Evolutionary conservation across 768 basidiomycete species (phyloP).

Genomic region (Panus rudis): DNA sequence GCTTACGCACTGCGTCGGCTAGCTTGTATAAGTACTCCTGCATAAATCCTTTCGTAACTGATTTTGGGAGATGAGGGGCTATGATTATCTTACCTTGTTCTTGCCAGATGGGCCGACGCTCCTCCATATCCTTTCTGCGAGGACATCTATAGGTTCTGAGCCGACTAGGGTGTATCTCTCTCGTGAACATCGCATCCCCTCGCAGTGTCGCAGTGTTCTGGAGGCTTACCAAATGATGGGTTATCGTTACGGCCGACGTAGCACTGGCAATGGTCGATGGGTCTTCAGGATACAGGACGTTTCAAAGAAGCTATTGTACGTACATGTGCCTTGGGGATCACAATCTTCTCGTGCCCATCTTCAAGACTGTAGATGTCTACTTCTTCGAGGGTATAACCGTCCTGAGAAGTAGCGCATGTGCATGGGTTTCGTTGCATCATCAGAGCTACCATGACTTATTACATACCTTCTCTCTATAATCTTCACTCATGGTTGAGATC

Average conservation of each 20-base stretch:
- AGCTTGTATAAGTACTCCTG: constrained; percentile 88
- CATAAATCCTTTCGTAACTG: background rate
- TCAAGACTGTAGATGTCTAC: constrained; percentile 64
- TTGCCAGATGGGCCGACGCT: constrained; percentile 82
- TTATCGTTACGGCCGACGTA: constrained; percentile 87
- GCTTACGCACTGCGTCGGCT: constrained; percentile 59
- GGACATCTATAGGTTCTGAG: constrained; percentile 63
- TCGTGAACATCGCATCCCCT: background rate
- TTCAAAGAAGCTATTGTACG: constrained; percentile 16
- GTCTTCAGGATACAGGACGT: background rate
- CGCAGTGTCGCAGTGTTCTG: background rate
- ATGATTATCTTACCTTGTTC: constrained; percentile 59
- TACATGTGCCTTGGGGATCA: constrained; percentile 53
- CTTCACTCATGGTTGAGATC: constrained; percentile 22
- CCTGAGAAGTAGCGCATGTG: constrained; percentile 40
- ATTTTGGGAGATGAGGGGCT: background rate
- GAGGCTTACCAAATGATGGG: constrained; percentile 77
- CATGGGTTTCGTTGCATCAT: background rate
- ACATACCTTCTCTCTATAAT: constrained; percentile 89
- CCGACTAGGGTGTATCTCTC: constrained; percentile 65
- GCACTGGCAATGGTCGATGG: constrained; percentile 41
- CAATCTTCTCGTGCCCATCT: constrained; percentile 44
- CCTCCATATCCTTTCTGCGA: constrained; percentile 64
- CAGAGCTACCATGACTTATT: constrained; percentile 24
- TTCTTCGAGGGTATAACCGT: constrained; percentile 83